Conservation (phyloP, 352 stramenopile genomes). For the Phytophthora sp. region DNA sequence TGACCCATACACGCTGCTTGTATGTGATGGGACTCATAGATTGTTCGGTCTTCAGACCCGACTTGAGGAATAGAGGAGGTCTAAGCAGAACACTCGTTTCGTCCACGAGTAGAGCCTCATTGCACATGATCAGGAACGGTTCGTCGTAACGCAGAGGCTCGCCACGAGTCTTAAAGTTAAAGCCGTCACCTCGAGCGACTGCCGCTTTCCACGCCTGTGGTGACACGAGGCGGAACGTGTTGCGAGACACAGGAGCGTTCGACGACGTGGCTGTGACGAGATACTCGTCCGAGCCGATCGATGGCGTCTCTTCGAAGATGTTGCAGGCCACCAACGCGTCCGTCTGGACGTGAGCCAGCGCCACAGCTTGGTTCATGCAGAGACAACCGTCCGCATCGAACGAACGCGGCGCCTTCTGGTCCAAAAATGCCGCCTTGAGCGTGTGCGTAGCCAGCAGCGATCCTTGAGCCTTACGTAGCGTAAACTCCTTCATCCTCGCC, state of each 20-base stretch:
- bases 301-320: constrained; percentile 84
- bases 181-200: constrained; percentile 32
- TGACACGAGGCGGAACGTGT: constrained; percentile 76
- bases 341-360: constrained; percentile 59
- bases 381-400: constrained; percentile 47
- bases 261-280: constrained; percentile 45
- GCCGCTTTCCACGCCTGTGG: constrained; percentile 45
- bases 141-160: constrained; percentile 76
- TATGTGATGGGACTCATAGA: constrained; percentile 90
- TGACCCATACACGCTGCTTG: constrained; percentile 81
- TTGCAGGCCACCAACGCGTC: constrained; percentile 67
- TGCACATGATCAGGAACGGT: constrained; percentile 82
- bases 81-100: constrained; percentile 75
- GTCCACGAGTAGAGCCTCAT: constrained; percentile 80
- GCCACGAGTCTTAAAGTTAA: constrained; percentile 28
- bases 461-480: constrained; percentile 79
- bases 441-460: constrained; percentile 83
- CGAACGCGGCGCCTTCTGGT: constrained; percentile 65
- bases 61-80: constrained; percentile 83
- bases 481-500: constrained; percentile 85
- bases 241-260: constrained; percentile 46
- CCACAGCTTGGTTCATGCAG: constrained; percentile 65
- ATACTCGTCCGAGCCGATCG: constrained; percentile 80
- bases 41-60: constrained; percentile 77
- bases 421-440: constrained; percentile 78